A percentile compares a stretch with the other conserved stretches of the same genome.
Conservation (phyloP, 306 rosid species). For the Sicyos baderoa region DNA sequence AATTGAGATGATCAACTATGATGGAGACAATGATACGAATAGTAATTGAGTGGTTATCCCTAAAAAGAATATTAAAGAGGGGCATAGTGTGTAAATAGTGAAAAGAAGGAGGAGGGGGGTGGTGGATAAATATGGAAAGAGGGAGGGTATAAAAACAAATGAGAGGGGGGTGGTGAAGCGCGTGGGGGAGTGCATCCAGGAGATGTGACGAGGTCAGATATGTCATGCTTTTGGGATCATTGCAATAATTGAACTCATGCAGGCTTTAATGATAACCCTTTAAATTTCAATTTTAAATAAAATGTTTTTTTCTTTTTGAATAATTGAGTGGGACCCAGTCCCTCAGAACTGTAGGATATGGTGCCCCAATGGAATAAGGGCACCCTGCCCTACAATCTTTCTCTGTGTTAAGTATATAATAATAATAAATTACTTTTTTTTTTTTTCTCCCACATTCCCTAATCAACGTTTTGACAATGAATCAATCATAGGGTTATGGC, state of each 20-base stretch:
- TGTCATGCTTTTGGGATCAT: conserved; percentile 88
- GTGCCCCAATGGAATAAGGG: conserved; percentile 6
- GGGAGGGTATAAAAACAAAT: conserved; percentile 15
- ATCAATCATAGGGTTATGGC: conserved; percentile 18
- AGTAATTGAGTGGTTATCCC: too few species aligned
- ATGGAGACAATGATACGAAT: too few species aligned
- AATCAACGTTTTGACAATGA: conserved; percentile 29
- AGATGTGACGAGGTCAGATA: conserved; percentile 51
- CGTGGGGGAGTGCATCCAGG: conserved; percentile 39
- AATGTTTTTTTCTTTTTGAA: conserved; percentile 28
- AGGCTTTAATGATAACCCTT: conserved; percentile 69
- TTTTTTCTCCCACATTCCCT: conserved; percentile 14
- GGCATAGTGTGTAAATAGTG: too few species aligned
- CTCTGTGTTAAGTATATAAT: not conserved
- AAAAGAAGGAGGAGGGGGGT: not conserved
- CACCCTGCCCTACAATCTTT: conserved; percentile 1
- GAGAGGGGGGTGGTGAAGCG: conserved; percentile 43
- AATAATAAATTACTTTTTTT: not conserved
- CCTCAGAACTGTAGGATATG: not conserved
- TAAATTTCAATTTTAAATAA: conserved; percentile 22
- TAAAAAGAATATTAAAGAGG: too few species aligned
- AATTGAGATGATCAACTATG: too few species aligned
- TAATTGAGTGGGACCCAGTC: conserved; percentile 34
- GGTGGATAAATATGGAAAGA: not conserved
- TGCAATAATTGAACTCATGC: conserved; percentile 93